phyloP scores from a whole-genome alignment of 768 basidiomycete genomes.

The Grammothele lineata region DNA sequence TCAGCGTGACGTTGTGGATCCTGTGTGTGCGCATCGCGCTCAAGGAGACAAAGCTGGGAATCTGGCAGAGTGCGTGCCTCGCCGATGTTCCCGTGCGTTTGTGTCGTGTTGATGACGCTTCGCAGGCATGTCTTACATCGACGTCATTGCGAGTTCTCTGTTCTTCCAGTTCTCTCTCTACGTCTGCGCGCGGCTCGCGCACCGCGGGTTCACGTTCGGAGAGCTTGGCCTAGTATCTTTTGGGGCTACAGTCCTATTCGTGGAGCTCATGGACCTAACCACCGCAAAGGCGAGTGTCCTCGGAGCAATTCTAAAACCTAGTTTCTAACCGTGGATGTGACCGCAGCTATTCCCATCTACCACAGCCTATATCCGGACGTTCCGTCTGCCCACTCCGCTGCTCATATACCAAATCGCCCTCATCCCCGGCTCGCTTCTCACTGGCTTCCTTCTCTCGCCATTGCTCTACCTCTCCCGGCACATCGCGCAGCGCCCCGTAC shows the following conservation, averaged over 20 bases:
- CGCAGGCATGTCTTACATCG: slow-evolving; percentile 78
- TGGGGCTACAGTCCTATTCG: slow-evolving; percentile 79
- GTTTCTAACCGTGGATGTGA: neutral
- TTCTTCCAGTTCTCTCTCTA: slow-evolving; percentile 94
- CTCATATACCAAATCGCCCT: slow-evolving; percentile 90
- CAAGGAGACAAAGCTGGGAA: slow-evolving; percentile 35
- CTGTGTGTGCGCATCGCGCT: slow-evolving; percentile 48
- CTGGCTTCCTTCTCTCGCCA: slow-evolving; percentile 94
- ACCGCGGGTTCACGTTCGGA: slow-evolving; percentile 93
- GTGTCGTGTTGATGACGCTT: too few species aligned
- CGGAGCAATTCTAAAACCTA: neutral
- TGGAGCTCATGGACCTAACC: slow-evolving; percentile 85
- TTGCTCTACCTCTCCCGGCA: slow-evolving; percentile 88
- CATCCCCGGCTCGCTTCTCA: slow-evolving; percentile 85
- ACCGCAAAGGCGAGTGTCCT: slow-evolving; percentile 72
- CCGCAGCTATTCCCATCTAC: slow-evolving; percentile 75
- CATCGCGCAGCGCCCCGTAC: slow-evolving; percentile 82
- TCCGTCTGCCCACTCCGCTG: slow-evolving; percentile 87
- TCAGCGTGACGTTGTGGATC: slow-evolving; percentile 46
- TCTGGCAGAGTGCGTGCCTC: slow-evolving; percentile 67
- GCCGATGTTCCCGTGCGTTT: too few species aligned
- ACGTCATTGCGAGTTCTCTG: slow-evolving; percentile 64
- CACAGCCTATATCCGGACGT: slow-evolving; percentile 85
- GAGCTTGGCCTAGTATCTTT: slow-evolving; percentile 88
- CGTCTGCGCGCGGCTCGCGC: slow-evolving; percentile 81